Conservation (phyloP, 140 eudicot genomes). For the Ambrosia hybrid region DNA sequence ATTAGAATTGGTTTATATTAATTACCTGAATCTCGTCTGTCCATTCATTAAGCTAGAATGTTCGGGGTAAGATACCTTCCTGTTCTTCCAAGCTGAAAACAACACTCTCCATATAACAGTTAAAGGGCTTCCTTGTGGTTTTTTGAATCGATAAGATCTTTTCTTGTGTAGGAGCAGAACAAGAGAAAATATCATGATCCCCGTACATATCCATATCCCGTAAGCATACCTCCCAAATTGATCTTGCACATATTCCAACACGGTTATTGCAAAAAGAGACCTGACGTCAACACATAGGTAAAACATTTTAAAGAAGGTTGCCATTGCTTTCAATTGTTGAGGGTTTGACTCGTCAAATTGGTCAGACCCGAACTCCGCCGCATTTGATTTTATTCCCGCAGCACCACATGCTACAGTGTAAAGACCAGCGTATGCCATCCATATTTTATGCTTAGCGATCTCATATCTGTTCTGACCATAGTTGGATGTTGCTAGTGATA, state of each 20-base stretch:
- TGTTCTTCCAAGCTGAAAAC: conserved; percentile 61
- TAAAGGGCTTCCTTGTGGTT: conserved; percentile 75
- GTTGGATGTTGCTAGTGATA: no score
- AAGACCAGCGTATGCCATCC: conserved; percentile 67
- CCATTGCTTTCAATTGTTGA: no score
- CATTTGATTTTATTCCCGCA: conserved; percentile 85
- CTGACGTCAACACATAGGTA: conserved; percentile 61
- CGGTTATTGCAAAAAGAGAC: conserved; percentile 74
- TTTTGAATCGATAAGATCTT: conserved; percentile 51
- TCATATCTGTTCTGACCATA: conserved; percentile 29
- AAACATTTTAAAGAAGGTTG: conserved; percentile 70
- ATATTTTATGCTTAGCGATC: conserved; percentile 32
- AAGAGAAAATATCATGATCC: conserved; percentile 61
- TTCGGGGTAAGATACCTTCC: conserved; percentile 50
- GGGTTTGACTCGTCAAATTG: conserved; percentile 68
- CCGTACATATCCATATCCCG: conserved; percentile 65
- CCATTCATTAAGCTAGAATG: conserved; percentile 50
- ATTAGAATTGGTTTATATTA: neutral
- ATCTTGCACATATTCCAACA: conserved; percentile 69
- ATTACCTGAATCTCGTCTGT: conserved; percentile 48
- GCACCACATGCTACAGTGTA: conserved; percentile 81
- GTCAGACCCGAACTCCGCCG: conserved; percentile 82
- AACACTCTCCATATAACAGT: conserved; percentile 71
- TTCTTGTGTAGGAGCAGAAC: no score
- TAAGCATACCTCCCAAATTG: conserved; percentile 45